These are phyloP conservation scores for Pseudocercospora fuligena DNA, from an alignment of 2,329 filamentous ascomycete genomes.

Conservation along the genomic window DNA sequence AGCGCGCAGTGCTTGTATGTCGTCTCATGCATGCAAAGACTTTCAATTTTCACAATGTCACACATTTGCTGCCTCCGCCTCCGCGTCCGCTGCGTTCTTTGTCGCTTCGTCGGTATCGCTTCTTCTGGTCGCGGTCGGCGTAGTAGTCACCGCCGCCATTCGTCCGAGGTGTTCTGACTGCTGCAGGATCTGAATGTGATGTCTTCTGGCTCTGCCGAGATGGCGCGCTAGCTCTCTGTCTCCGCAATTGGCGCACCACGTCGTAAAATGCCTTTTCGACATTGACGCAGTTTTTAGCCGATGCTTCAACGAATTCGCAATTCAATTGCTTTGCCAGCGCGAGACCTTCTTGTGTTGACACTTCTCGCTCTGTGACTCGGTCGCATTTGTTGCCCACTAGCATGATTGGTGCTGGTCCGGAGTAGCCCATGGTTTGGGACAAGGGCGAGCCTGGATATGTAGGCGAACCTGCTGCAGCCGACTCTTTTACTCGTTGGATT, in stretches of 20 bases:
- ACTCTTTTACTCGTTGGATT: slow-evolving; percentile 97
- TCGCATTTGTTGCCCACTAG: slow-evolving; percentile 99
- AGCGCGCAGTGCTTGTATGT: neutral
- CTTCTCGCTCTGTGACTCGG: slow-evolving; percentile 91
- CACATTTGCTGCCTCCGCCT: slow-evolving; percentile 35
- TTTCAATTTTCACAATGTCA: slow-evolving; percentile 33
- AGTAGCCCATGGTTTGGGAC: slow-evolving; percentile 60
- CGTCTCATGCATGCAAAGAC: neutral
- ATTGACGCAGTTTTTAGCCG: slow-evolving; percentile 97
- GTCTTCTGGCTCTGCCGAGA: slow-evolving; percentile 26
- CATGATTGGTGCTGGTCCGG: slow-evolving; percentile 88
- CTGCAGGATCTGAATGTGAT: slow-evolving; percentile 20
- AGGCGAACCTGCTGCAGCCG: slow-evolving; percentile 71
- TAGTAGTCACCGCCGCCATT: slow-evolving; percentile 29
- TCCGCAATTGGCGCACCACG: slow-evolving; percentile 86
- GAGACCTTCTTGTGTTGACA: slow-evolving; percentile 94
- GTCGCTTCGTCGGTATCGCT: slow-evolving; percentile 32
- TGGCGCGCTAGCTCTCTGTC: slow-evolving; percentile 63
- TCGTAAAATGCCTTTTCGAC: slow-evolving; percentile 99
- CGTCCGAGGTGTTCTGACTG: slow-evolving; percentile 18
- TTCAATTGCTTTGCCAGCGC: slow-evolving; percentile 88
- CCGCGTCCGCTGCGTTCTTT: slow-evolving; percentile 27
- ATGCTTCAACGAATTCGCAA: slow-evolving; percentile 96
- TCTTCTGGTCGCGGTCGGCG: slow-evolving; percentile 29
- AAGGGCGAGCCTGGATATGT: slow-evolving; percentile 78